These are phyloP conservation scores for Oropetium thomaeum DNA, from an alignment of 176 grass and related monocot species.

Conservation along the genomic window DNA sequence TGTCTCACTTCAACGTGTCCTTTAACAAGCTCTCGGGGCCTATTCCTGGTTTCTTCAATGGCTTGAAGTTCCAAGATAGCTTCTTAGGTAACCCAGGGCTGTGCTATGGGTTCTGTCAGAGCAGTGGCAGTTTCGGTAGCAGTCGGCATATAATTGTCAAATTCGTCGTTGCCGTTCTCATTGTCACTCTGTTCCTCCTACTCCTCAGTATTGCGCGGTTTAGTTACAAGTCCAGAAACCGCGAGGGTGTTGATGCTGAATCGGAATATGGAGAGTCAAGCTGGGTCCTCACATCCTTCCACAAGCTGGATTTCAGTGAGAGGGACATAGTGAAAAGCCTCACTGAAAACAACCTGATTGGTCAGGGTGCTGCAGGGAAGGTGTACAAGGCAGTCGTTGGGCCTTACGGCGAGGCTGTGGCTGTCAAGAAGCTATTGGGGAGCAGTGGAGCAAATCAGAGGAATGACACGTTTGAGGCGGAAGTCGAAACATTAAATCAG, in stretches of 20 bases:
- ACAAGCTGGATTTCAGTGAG: slow-evolving; percentile 58
- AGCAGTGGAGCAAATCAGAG: neutral
- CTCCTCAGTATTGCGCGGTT: slow-evolving; percentile 31
- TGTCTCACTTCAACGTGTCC: slow-evolving; percentile 62
- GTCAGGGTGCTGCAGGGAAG: slow-evolving; percentile 49
- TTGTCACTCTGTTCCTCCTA: slow-evolving; percentile 11
- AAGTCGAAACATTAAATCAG: slow-evolving; percentile 59
- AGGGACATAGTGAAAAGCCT: slow-evolving; percentile 51
- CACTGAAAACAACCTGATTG: slow-evolving; percentile 56
- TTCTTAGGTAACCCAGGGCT: slow-evolving; percentile 85
- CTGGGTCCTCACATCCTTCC: slow-evolving; percentile 65
- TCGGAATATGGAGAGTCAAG: neutral
- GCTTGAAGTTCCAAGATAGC: slow-evolving; percentile 26
- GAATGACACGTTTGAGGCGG: slow-evolving; percentile 43
- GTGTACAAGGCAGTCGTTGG: slow-evolving; percentile 57
- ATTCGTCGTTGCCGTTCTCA: neutral
- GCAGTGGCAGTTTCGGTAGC: neutral
- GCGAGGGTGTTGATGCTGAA: neutral
- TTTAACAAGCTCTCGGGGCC: slow-evolving; percentile 62
- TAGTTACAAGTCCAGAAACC: slow-evolving; percentile 28
- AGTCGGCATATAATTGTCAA: neutral
- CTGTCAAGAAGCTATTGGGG: slow-evolving; percentile 65
- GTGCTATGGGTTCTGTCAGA: slow-evolving; percentile 33
- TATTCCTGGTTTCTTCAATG: slow-evolving; percentile 37
- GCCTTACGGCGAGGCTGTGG: slow-evolving; percentile 39